Base-by-base conservation (phyloP, 352 stramenopile genomes). In the Globisporangium paddicum region DNA sequence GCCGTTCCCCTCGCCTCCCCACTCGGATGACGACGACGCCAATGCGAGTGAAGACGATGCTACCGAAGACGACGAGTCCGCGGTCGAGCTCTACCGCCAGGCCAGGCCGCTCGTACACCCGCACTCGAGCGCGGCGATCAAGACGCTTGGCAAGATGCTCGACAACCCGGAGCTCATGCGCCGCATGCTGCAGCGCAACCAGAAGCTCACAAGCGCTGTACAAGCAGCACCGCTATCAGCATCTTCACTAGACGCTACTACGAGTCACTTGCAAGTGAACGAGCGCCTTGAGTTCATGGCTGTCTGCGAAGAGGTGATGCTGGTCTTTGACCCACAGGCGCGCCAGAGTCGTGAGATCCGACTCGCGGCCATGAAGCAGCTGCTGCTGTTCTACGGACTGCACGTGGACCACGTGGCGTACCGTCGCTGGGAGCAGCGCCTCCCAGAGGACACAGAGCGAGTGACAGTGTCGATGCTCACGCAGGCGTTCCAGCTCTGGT, bases 71-170 rank as follows among this genome's bases (percentile, higher is more conserved):
- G 26, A 28, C 2, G 38, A 46, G 28, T 8, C 34, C 30, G 28
- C 21, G 9, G 50, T 84, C 10, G 64, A 71, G 14, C 32, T 88
- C 23, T 86, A 87, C 53, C 68, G 64, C 25, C 80, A 91, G 37
- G 66, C 78, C 10, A 70, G 77, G 6, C 72, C 79, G 21, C 64
- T 90, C 16, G 63, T 92, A 16, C 74, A 88, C 21, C 65, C 75
- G 13, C 65, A 83, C n/a, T 90, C 79, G 30, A 86, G 62, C 26
- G 75, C 82, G 18, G 71, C 68, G 19, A 69, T 76, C 16, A 82
- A 81, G 60, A 92, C 78, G 1, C 62, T 88, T 3, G 71, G 73
- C 34, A 73, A 71, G 30, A 86, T 90, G 42, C 48, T 87, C 30
- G 62, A 64, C 14, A 60, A 79, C 35, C 59, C 48, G 4, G 65